Evolutionary conservation across 2,329 filamentous ascomycete genomes (phyloP).

Genomic region (Bipolaris victoriae): DNA sequence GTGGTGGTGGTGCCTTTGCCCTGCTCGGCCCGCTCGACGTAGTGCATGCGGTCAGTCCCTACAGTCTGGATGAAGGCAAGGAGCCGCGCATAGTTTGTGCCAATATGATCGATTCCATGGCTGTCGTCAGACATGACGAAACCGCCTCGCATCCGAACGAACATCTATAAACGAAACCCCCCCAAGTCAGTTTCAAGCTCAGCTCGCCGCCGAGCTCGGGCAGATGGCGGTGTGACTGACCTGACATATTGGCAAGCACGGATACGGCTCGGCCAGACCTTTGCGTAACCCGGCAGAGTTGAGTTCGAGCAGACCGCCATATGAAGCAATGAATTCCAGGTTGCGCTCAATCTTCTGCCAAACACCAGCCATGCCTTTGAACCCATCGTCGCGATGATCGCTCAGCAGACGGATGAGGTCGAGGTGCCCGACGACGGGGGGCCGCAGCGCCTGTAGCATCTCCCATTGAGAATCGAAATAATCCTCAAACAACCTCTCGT

Average conservation of each 20-base stretch:
- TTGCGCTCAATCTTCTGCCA: conserved; percentile 80
- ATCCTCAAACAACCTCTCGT: conserved; percentile 70
- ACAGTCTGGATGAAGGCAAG: conserved; percentile 72
- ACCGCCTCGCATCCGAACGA: conserved; percentile 72
- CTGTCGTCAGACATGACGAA: conserved; percentile 96
- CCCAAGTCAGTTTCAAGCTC: conserved; percentile 30
- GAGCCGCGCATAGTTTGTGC: conserved; percentile 77
- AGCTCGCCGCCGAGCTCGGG: conserved; percentile 5
- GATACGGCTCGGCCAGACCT: conserved; percentile 90
- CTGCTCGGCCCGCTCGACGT: conserved; percentile 36
- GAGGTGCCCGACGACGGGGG: conserved; percentile 88
- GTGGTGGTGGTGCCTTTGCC: conserved; percentile 25
- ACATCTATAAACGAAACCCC: conserved; percentile 60
- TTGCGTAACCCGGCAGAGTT: conserved; percentile 89
- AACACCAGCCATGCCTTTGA: conserved; percentile 65
- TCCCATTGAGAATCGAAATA: conserved; percentile 89
- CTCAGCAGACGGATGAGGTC: conserved; percentile 87
- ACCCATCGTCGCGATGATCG: conserved; percentile 67
- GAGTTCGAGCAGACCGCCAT: conserved; percentile 85
- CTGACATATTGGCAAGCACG: conserved; percentile 76
- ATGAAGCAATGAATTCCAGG: conserved; percentile 69
- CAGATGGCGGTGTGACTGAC: conserved; percentile 55
- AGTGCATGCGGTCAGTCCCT: conserved; percentile 65
- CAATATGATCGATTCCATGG: conserved; percentile 85
- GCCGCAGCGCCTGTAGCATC: conserved; percentile 76